Evolutionary conservation across 2,329 filamentous ascomycete genomes (phyloP).

Genomic region (Zymoseptoria brevis): DNA sequence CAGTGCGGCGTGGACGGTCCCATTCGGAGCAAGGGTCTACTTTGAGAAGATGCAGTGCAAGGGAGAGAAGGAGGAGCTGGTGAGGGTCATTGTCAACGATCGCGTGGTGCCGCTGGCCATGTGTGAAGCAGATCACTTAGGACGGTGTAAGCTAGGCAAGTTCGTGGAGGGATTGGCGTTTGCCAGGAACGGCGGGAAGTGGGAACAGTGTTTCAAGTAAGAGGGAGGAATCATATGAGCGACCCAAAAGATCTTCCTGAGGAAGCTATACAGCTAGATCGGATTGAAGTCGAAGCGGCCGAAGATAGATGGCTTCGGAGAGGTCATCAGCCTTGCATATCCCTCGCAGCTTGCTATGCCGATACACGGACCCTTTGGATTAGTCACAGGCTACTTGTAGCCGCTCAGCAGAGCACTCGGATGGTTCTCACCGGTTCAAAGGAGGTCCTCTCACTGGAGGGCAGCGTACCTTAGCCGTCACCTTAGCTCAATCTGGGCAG

Average conservation of each 20-base stretch:
- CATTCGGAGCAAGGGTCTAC: constrained; percentile 74
- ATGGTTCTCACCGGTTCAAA: background rate
- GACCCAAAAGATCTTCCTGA: background rate
- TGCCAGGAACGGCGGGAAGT: constrained; percentile 62
- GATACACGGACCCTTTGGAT: background rate
- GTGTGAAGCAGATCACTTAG: constrained; percentile 62
- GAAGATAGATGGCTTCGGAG: background rate
- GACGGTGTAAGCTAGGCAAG: constrained; percentile 59
- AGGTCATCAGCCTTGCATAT: background rate
- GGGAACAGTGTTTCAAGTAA: constrained; percentile 52
- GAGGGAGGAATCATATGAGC: no score
- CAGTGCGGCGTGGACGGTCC: constrained; percentile 69
- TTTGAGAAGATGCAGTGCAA: constrained; percentile 77
- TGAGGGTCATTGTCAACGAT: constrained; percentile 77
- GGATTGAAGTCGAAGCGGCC: background rate
- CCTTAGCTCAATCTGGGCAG: background rate
- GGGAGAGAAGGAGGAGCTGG: constrained; percentile 55
- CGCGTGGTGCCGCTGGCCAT: constrained; percentile 63
- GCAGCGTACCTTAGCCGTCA: background rate
- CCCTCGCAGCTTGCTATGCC: background rate
- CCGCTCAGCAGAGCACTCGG: background rate
- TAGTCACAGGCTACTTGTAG: background rate
- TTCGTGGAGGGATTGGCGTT: constrained; percentile 73
- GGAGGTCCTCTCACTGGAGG: background rate
- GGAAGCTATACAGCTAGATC: background rate